phyloP scores from a whole-genome alignment of 139 green algal species.

The Chlorella sp. region DNA sequence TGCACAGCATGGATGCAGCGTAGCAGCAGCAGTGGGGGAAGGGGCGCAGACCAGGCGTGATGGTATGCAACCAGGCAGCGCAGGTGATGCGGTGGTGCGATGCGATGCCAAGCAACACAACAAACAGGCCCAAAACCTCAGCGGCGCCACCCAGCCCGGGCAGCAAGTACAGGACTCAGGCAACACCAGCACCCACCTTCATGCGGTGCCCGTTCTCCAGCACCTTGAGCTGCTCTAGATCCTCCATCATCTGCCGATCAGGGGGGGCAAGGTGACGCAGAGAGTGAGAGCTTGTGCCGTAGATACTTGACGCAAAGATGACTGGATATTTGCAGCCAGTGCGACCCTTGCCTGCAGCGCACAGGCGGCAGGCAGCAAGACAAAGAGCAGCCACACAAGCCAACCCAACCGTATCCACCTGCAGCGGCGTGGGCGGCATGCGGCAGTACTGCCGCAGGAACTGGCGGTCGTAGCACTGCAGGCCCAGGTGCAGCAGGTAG shows the following conservation, averaged over 20 bases:
- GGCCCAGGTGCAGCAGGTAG: constrained; percentile 77
- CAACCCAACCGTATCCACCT: constrained; percentile 21
- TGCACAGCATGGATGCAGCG: constrained; percentile 27
- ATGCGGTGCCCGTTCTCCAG: constrained; percentile 84
- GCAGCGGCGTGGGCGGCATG: constrained; percentile 62
- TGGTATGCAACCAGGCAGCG: too few species aligned
- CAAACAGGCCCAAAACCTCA: too few species aligned
- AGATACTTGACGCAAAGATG: too few species aligned
- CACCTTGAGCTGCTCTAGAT: constrained; percentile 84
- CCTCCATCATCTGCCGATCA: constrained; percentile 70
- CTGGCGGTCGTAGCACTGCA: constrained; percentile 71
- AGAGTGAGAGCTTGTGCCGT: too few species aligned
- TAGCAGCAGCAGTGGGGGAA: not conserved
- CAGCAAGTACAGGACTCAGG: too few species aligned
- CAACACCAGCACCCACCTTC: constrained; percentile 50
- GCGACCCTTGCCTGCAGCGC: not conserved
- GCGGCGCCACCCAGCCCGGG: too few species aligned
- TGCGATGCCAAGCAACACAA: too few species aligned
- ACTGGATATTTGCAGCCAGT: too few species aligned
- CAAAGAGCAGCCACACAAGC: not conserved
- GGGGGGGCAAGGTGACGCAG: not conserved
- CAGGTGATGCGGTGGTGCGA: too few species aligned
- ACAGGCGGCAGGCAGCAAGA: not conserved
- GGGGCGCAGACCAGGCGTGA: too few species aligned
- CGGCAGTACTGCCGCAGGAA: constrained; percentile 70